Base-by-base conservation (phyloP, 805 yeast genomes). In the Candida anglica region DNA sequence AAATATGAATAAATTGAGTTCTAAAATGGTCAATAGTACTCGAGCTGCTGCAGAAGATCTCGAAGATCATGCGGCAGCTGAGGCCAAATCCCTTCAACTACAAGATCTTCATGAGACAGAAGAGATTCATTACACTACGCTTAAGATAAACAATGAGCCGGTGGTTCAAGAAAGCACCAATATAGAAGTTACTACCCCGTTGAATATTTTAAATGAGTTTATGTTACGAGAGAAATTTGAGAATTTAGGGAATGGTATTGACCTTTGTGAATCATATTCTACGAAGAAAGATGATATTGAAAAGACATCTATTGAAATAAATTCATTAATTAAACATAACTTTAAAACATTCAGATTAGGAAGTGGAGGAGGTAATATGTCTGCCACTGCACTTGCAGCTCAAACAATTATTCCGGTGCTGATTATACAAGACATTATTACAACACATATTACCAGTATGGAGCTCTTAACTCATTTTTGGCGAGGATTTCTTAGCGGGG, bases 1-100 rank as follows among this genome's bases (percentile, higher is more conserved):
- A 44, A 86, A 95, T 41, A 88, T 91, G 93, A 91, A 91, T 60
- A 75, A 88, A 39, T 64, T 91, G 31, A 82, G 94, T 52, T 79
- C 86, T 38, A 77, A 88, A 44, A 82, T 91, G 83, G 76, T 91
- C 42, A 40, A 40, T 16, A 36, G 44, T 41, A 42, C 22, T 19
- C 27, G 15, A n/a, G n/a, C 6, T 8, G 32, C 14, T n/a, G 28
- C 19, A 7, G 13, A 24, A n/a, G 19, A 29, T 5, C 10, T 5
- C 30, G 21, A 15, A 6, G 8, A 16, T 15, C n/a, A 27, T 20
- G 24, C 14, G 26, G 49, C 46, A 28, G 13, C 34, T 3, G 42
- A 45, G 17, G 51, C 50, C 25, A 43, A 53, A 10, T 70, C 63
- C 33, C 47, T 65, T 27, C 51, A 56, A 25, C 44, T 66, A 31